Conservation (phyloP, 352 stramenopile genomes). For the Lagenidium giganteum region DNA sequence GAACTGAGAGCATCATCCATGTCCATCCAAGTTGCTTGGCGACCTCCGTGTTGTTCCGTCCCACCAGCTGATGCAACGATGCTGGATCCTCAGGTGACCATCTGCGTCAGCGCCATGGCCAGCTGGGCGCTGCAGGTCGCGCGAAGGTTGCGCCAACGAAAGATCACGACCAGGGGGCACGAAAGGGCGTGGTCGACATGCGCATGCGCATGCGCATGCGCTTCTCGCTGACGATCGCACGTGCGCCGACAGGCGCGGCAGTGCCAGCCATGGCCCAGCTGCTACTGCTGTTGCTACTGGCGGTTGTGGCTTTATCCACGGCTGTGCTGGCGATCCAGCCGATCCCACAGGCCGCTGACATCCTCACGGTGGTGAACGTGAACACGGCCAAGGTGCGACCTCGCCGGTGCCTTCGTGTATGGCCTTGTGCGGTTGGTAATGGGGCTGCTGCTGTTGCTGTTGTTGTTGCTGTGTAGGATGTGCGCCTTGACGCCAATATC, state of each 20-base stretch:
- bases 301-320: background rate
- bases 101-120: too few species aligned
- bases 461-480: constrained; percentile 15
- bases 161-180: too few species aligned
- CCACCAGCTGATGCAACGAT: constrained; percentile 2
- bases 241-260: background rate
- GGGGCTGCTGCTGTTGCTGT: background rate
- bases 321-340: constrained; percentile 25
- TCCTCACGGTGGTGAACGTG: constrained; percentile 38
- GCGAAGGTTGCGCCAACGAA: constrained; percentile 11
- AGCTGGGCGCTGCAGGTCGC: constrained; percentile 3
- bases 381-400: constrained; percentile 35
- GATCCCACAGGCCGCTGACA: constrained; percentile 42
- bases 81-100: too few species aligned
- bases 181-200: too few species aligned
- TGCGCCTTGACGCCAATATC: constrained; percentile 66
- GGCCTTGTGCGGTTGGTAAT: background rate
- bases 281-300: constrained; percentile 1
- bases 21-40: too few species aligned
- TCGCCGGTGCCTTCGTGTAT: too few species aligned
- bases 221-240: too few species aligned
- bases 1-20: too few species aligned
- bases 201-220: too few species aligned
- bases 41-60: too few species aligned
- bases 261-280: background rate